These are phyloP conservation scores for Colletotrichum liaoningense DNA, from an alignment of 2,329 filamentous ascomycete species.

Conservation along the genomic window DNA sequence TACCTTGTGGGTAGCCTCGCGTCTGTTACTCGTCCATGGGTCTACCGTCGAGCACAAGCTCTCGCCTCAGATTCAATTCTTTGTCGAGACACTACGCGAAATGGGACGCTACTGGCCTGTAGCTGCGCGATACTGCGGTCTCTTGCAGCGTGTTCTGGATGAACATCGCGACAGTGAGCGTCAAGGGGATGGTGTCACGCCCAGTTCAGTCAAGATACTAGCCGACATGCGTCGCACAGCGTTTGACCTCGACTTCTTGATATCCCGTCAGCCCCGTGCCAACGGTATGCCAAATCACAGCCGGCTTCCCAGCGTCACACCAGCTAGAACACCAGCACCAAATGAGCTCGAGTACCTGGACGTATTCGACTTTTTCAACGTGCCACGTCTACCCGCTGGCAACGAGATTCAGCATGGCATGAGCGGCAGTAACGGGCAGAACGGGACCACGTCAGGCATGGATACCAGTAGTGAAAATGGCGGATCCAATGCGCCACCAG, in stretches of 20 bases:
- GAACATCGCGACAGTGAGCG: slow-evolving; percentile 85
- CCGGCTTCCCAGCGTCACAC: slow-evolving; percentile 65
- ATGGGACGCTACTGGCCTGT: slow-evolving; percentile 90
- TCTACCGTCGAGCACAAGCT: slow-evolving; percentile 89
- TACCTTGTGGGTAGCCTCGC: slow-evolving; percentile 90
- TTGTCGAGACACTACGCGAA: slow-evolving; percentile 83
- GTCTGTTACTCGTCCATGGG: slow-evolving; percentile 87
- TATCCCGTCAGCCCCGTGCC: slow-evolving; percentile 78
- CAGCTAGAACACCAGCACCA: slow-evolving; percentile 76
- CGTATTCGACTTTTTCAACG: slow-evolving; percentile 95
- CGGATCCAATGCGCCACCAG: slow-evolving; percentile 43
- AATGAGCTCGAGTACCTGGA: slow-evolving; percentile 92
- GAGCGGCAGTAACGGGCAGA: slow-evolving; percentile 36
- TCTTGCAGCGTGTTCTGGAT: slow-evolving; percentile 85
- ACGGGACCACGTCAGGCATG: slow-evolving; percentile 33
- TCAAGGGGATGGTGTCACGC: slow-evolving; percentile 79
- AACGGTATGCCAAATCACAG: slow-evolving; percentile 50
- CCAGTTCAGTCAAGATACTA: slow-evolving; percentile 86
- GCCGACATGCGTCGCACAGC: slow-evolving; percentile 93
- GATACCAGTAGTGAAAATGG: slow-evolving; percentile 38
- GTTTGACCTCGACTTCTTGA: slow-evolving; percentile 90
- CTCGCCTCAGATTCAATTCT: slow-evolving; percentile 81
- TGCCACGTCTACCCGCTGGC: slow-evolving; percentile 75
- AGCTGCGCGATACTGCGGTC: slow-evolving; percentile 81
- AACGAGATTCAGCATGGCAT: slow-evolving; percentile 46